These are phyloP conservation scores for Sistotremastrum niveocremeum DNA, from an alignment of 768 basidiomycete species.

Conservation along the genomic window DNA sequence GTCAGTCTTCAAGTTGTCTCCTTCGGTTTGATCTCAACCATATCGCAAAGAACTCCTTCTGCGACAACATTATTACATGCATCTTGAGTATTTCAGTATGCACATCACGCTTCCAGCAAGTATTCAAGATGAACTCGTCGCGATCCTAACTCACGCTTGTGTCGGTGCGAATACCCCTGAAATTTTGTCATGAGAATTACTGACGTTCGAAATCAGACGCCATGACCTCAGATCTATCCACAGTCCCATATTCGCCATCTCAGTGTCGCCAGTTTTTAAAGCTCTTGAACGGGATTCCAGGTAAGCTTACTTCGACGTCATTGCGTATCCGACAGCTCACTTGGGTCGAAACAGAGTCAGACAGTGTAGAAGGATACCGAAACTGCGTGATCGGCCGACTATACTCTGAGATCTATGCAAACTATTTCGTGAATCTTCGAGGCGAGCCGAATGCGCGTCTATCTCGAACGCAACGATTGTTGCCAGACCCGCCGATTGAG, in stretches of 20 bases:
- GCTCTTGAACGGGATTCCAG: conserved; percentile 31
- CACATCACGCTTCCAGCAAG: conserved; percentile 25
- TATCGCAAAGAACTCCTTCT: conserved; percentile 27
- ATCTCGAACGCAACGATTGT: too few species aligned
- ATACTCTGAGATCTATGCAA: too few species aligned
- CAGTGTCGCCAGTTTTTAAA: conserved; percentile 36
- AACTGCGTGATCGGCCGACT: too few species aligned
- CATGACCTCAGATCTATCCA: conserved; percentile 45
- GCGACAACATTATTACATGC: conserved; percentile 44
- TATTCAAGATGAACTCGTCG: conserved; percentile 26
- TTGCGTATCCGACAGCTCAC: too few species aligned
- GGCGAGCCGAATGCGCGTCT: too few species aligned
- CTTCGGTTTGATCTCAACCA: neutral
- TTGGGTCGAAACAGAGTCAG: too few species aligned
- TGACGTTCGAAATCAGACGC: conserved; percentile 25
- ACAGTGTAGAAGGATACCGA: too few species aligned
- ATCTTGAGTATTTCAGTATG: conserved; percentile 50
- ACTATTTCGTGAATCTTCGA: too few species aligned
- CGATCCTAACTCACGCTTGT: conserved; percentile 40
- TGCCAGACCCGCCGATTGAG: too few species aligned
- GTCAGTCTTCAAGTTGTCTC: conserved; percentile 31
- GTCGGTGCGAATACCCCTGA: conserved; percentile 27
- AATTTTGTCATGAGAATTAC: conserved; percentile 4
- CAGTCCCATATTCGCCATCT: conserved; percentile 40
- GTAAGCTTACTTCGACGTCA: conserved; percentile 16